phyloP scores from a whole-genome alignment of 2,329 filamentous ascomycete genomes.

The Periconia digitata region DNA sequence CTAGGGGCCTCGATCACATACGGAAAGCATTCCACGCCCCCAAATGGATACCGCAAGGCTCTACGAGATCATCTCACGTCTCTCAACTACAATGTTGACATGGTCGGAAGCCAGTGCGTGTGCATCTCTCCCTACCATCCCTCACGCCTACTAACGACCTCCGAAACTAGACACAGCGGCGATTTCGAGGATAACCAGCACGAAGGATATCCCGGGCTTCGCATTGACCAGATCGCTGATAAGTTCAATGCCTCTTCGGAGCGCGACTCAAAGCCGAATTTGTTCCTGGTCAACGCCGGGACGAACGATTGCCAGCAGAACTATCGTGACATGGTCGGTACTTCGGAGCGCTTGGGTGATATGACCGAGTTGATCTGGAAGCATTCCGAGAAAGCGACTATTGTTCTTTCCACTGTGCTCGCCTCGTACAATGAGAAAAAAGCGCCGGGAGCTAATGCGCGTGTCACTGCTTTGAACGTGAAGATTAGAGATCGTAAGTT shows the following conservation, averaged over 20 bases:
- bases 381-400: background rate
- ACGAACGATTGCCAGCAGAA: slow-evolving; percentile 6
- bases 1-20: slow-evolving; percentile 1
- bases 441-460: slow-evolving; percentile 2
- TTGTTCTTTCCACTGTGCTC: slow-evolving; percentile 3
- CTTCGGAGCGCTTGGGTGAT: background rate
- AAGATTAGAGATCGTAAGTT: background rate
- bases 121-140: background rate
- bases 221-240: slow-evolving; percentile 1
- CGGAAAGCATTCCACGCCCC: background rate
- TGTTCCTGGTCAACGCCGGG: slow-evolving; percentile 5
- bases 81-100: slow-evolving; percentile 3
- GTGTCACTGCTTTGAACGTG: slow-evolving; percentile 1
- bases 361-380: background rate
- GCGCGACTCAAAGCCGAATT: slow-evolving; percentile 2
- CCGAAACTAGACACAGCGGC: background rate
- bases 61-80: slow-evolving; percentile 5
- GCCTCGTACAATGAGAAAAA: slow-evolving; percentile 2
- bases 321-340: slow-evolving; percentile 2
- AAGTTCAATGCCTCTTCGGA: background rate
- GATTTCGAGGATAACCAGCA: slow-evolving; percentile 2
- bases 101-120: slow-evolving; percentile 7
- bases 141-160: background rate
- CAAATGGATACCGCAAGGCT: slow-evolving; percentile 4
- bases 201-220: slow-evolving; percentile 3